Conservation (phyloP, 2,329 filamentous ascomycete genomes). For the Colletotrichum sp. region DNA sequence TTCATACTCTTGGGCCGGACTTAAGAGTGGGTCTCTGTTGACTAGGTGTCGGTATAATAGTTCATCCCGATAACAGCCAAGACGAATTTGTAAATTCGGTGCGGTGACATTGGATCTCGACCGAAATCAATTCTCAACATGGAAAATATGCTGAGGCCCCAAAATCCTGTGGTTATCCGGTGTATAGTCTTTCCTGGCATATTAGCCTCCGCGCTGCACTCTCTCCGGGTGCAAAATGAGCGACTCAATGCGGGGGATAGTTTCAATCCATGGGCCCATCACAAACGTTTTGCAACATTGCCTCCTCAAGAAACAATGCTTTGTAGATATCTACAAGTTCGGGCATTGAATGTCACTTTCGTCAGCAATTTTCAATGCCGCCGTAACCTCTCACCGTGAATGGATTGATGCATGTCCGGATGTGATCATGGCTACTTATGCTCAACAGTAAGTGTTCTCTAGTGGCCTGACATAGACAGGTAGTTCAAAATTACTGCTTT, state of each 20-base stretch:
- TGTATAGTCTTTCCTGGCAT: rapidly evolving
- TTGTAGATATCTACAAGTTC: rapidly evolving
- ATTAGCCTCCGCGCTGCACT: rapidly evolving
- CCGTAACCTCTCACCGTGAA: not conserved
- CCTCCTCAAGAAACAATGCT: not conserved
- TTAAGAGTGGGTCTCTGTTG: not conserved
- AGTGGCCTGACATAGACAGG: not conserved
- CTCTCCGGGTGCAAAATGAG: rapidly evolving
- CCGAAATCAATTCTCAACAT: rapidly evolving
- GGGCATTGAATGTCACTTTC: rapidly evolving
- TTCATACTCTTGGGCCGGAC: not conserved
- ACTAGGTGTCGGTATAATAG: not conserved
- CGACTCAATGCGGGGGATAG: not conserved
- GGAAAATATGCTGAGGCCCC: not conserved
- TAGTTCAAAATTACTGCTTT: rapidly evolving
- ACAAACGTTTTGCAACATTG: not conserved
- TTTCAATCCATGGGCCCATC: not conserved
- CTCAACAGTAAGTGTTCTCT: not conserved
- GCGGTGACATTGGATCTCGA: not conserved
- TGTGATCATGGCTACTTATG: too few relatives aligned
- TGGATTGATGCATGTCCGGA: not conserved
- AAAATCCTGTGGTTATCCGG: not conserved
- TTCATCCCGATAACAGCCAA: not conserved
- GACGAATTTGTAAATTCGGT: not conserved
- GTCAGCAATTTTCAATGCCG: not conserved